These are phyloP conservation scores for Teratosphaeriaceae sp. DNA, from an alignment of 2,329 filamentous ascomycete genomes.

Conservation along the genomic window DNA sequence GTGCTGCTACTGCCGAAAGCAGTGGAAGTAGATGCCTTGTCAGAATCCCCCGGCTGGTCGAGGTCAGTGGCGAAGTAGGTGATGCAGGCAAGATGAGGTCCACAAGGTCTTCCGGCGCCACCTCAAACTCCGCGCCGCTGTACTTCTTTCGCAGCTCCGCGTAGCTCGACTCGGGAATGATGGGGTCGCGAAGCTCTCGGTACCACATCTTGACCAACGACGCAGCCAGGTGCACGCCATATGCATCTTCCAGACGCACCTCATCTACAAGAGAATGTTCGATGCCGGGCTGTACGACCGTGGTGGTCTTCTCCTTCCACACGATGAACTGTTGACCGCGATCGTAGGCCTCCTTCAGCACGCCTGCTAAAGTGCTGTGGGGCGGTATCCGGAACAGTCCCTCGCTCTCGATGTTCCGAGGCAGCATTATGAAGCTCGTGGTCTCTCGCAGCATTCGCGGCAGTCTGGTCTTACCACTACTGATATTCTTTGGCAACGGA, in stretches of 20 bases:
- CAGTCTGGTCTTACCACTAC: slow-evolving; percentile 39
- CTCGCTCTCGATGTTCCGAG: slow-evolving; percentile 42
- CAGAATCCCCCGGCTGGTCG: slow-evolving; percentile 42
- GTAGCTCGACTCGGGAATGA: slow-evolving; percentile 46
- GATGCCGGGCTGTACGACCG: slow-evolving; percentile 32
- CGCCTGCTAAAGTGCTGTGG: slow-evolving; percentile 42
- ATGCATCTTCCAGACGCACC: slow-evolving; percentile 44
- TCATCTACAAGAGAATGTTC: slow-evolving; percentile 33
- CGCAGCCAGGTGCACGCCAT: slow-evolving; percentile 47
- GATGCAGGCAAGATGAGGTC: slow-evolving; percentile 42
- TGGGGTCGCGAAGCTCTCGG: slow-evolving; percentile 44
- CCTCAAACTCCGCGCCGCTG: slow-evolving; percentile 31
- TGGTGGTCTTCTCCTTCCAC: slow-evolving; percentile 42
- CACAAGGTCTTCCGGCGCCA: slow-evolving; percentile 36
- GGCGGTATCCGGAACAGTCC: slow-evolving; percentile 50
- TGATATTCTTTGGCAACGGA: slow-evolving; percentile 40
- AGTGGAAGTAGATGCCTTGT: slow-evolving; percentile 47
- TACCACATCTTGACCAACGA: slow-evolving; percentile 52
- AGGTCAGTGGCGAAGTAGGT: slow-evolving; percentile 40
- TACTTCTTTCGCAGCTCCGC: slow-evolving; percentile 39
- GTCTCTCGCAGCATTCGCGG: slow-evolving; percentile 49
- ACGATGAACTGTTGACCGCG: slow-evolving; percentile 48
- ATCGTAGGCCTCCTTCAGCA: slow-evolving; percentile 50
- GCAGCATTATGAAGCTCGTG: slow-evolving; percentile 44
- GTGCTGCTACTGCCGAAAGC: slow-evolving; percentile 40